phyloP scores from a whole-genome alignment of 345 rosid genomes.

The Erodium maritimum region DNA sequence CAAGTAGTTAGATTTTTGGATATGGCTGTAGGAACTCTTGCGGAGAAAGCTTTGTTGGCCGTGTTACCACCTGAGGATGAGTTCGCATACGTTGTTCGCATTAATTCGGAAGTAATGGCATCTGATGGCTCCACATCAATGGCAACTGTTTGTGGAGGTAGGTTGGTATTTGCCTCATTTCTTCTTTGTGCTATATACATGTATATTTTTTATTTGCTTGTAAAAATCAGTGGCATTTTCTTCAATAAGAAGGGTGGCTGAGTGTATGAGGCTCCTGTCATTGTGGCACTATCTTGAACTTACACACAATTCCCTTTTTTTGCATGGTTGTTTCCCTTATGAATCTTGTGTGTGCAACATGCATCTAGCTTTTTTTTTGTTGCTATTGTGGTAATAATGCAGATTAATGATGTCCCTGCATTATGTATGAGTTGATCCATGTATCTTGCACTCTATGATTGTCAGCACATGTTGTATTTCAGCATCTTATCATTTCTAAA shows the following conservation, averaged over 20 bases:
- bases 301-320: too few relatives aligned
- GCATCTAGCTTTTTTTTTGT: too few relatives aligned
- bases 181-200: constrained; percentile 3
- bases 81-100: constrained; percentile 68
- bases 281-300: too few relatives aligned
- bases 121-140: constrained; percentile 99
- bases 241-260: too few relatives aligned
- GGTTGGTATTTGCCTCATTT: constrained; percentile 3
- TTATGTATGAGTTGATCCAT: neutral
- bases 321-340: too few relatives aligned
- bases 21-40: constrained; percentile 63
- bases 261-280: too few relatives aligned
- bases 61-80: constrained; percentile 78
- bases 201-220: constrained; percentile 5
- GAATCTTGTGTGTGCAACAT: too few relatives aligned
- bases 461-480: too few relatives aligned
- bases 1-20: constrained; percentile 8
- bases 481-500: too few relatives aligned
- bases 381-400: too few relatives aligned
- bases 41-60: constrained; percentile 90
- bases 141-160: constrained; percentile 96
- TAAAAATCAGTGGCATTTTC: neutral
- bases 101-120: constrained; percentile 97
- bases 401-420: neutral
- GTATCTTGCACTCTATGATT: neutral